Percentiles rank a stretch among this genome's conserved stretches.
Evolutionary conservation across 441 rosid genomes (phyloP).

Genomic region (Euphorbia celastroides): DNA sequence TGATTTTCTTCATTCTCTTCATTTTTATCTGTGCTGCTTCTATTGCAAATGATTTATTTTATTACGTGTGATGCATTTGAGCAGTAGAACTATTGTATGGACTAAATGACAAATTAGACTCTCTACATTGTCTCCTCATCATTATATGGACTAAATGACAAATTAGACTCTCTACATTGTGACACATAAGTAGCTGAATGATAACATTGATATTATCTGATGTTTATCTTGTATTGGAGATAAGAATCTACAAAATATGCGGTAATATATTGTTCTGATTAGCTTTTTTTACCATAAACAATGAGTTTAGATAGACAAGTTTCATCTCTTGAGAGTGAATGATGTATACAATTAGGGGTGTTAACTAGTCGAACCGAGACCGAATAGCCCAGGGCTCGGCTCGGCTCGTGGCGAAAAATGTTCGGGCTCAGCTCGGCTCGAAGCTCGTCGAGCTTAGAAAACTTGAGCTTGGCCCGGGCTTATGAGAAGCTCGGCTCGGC

Average conservation of each 20-base stretch:
- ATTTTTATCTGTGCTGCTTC: neutral
- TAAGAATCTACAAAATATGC: neutral
- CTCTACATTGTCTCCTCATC: neutral
- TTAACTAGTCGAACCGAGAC: no score
- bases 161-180: neutral
- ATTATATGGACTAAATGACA: neutral
- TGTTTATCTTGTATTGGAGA: neutral
- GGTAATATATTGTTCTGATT: neutral
- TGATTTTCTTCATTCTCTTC: no score
- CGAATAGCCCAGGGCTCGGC: no score
- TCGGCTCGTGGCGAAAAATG: no score
- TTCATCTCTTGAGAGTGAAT: no score
- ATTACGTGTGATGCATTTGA: neutral
- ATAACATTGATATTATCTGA: neutral
- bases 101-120: neutral
- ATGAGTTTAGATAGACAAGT: no score
- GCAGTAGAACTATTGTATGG: neutral
- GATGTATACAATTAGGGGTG: no score
- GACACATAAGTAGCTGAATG: conserved; percentile 5
- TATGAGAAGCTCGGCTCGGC: no score
- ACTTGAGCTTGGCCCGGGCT: no score
- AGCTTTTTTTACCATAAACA: no score
- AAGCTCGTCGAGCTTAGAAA: no score
- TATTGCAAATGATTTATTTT: neutral
- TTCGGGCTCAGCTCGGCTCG: no score